A percentile compares a stretch with the other conserved stretches of the same genome.
Evolutionary conservation across 1,284 basidiomycete species (phyloP).

Genomic region (Marasmius tenuissimus): DNA sequence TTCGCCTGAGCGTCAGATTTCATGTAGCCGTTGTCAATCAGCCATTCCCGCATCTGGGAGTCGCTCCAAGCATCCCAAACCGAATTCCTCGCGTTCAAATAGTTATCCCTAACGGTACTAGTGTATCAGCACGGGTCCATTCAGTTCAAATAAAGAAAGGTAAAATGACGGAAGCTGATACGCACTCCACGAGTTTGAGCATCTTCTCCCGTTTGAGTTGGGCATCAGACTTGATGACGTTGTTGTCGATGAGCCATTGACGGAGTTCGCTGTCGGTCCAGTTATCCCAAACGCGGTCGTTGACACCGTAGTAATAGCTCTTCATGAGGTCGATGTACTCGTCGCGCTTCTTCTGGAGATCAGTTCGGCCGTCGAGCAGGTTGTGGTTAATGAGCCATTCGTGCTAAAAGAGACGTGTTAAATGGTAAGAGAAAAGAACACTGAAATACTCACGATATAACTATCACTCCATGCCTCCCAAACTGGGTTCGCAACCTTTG

Average conservation of each 20-base stretch:
- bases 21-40: constrained; percentile 74
- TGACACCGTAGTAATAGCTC: constrained; percentile 71
- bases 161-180: neutral
- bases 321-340: constrained; percentile 72
- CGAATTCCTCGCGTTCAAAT: constrained; percentile 66
- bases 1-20: constrained; percentile 65
- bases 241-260: constrained; percentile 71
- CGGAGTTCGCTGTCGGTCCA: constrained; percentile 74
- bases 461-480: constrained; percentile 88
- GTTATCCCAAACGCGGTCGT: constrained; percentile 63
- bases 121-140: neutral
- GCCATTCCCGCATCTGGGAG: constrained; percentile 74
- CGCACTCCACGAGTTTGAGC: constrained; percentile 14
- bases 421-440: neutral
- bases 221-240: constrained; percentile 52
- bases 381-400: constrained; percentile 84
- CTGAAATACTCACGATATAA: constrained; percentile 61
- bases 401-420: constrained; percentile 39
- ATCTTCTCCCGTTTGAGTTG: constrained; percentile 12
- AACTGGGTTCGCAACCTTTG: constrained; percentile 56
- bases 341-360: constrained; percentile 66
- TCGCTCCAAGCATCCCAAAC: constrained; percentile 79
- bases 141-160: neutral
- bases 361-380: constrained; percentile 52
- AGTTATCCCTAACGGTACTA: constrained; percentile 61